Conservation (phyloP, 73 alveolate genomes). For the Diophrys sp. region DNA sequence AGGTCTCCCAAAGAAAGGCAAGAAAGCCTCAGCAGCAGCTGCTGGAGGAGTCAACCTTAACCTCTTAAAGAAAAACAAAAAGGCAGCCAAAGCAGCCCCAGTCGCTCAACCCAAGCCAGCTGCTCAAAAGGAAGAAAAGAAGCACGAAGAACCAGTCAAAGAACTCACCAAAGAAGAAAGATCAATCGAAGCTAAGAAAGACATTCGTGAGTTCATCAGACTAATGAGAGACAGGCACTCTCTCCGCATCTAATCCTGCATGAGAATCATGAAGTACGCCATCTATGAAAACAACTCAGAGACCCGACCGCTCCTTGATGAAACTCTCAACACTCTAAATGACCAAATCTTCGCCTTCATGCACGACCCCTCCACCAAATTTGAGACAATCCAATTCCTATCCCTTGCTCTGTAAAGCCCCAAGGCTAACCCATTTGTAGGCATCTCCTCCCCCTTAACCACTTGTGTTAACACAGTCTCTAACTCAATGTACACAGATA, state of each 20-base stretch:
- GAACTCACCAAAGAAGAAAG: conserved; percentile 11
- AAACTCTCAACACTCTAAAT: conserved; percentile 8
- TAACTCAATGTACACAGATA: conserved; percentile 6
- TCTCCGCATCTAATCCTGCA: conserved; percentile 8
- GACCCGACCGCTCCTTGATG: conserved; percentile 22
- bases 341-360: conserved; percentile 27
- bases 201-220: conserved; percentile 10
- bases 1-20: conserved; percentile 16
- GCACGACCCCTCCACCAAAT: conserved; percentile 29
- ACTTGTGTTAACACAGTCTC: conserved; percentile 21
- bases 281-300: conserved; percentile 13
- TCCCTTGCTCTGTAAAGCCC: neutral
- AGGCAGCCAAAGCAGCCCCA: conserved; percentile 33
- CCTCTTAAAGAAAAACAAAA: conserved; percentile 23
- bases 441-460: conserved; percentile 7
- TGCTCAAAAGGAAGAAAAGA: conserved; percentile 21
- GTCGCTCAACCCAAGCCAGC: conserved; percentile 28
- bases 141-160: conserved; percentile 15
- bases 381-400: conserved; percentile 15
- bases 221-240: conserved; percentile 4
- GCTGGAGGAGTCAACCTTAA: conserved; percentile 24
- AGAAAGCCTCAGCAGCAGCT: conserved; percentile 5
- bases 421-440: conserved; percentile 27
- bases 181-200: conserved; percentile 26
- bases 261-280: neutral